These are phyloP conservation scores for Lipomyces starkeyi DNA, from an alignment of 805 yeast species.

Conservation along the genomic window DNA sequence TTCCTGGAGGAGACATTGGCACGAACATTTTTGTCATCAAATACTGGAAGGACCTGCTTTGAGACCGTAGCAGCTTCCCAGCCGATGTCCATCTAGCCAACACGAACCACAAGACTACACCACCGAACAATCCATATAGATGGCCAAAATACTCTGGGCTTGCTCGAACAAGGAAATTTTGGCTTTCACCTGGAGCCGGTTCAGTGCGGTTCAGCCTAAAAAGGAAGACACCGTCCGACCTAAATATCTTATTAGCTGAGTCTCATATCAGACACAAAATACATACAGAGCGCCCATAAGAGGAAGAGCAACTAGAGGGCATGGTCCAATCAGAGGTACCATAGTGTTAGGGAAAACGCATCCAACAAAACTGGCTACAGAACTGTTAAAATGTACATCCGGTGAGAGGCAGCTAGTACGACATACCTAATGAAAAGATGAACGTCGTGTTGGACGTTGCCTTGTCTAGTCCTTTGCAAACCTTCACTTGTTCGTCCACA, in stretches of 20 bases:
- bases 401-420: background rate
- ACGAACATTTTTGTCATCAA: slow-evolving; percentile 15
- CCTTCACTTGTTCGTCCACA: background rate
- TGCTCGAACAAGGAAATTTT: background rate
- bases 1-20: slow-evolving; percentile 7
- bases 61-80: slow-evolving; percentile 19
- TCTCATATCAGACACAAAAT: background rate
- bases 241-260: slow-evolving; percentile 3
- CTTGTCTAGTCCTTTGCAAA: slow-evolving; percentile 13
- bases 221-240: slow-evolving; percentile 5
- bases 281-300: slow-evolving; percentile 25
- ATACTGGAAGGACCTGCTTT: slow-evolving; percentile 20
- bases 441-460: slow-evolving; percentile 25
- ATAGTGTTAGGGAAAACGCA: slow-evolving; percentile 23
- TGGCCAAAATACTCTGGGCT: slow-evolving; percentile 14
- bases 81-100: slow-evolving; percentile 27
- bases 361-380: slow-evolving; percentile 22
- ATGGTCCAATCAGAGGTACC: slow-evolving; percentile 22
- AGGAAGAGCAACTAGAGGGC: slow-evolving; percentile 29
- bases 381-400: background rate
- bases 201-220: background rate
- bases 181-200: slow-evolving; percentile 1
- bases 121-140: slow-evolving; percentile 29
- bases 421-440: slow-evolving; percentile 26
- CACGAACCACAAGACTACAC: slow-evolving; percentile 27